Evolutionary conservation across 2,329 filamentous ascomycete species (phyloP).

Genomic region (Cyphellophora europaea): DNA sequence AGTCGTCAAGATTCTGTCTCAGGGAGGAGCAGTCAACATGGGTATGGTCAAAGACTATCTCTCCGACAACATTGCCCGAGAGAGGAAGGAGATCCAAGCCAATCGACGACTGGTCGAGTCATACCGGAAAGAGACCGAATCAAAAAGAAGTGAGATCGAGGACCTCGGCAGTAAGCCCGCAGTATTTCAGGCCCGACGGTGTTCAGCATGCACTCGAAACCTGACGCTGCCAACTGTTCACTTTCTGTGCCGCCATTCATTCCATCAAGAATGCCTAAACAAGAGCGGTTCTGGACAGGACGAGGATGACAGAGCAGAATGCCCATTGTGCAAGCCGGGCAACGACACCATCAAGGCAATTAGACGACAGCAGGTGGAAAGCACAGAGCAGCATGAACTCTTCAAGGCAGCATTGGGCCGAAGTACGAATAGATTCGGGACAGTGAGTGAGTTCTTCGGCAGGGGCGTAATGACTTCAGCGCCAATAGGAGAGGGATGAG

Average conservation of each 20-base stretch:
- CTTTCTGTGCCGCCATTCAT: slow-evolving; percentile 94
- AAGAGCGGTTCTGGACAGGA: slow-evolving; percentile 32
- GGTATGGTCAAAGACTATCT: slow-evolving; percentile 94
- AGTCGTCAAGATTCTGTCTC: slow-evolving; percentile 82
- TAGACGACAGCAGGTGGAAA: slow-evolving; percentile 74
- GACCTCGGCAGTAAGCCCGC: slow-evolving; percentile 71
- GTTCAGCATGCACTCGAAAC: slow-evolving; percentile 66
- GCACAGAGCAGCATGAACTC: slow-evolving; percentile 76
- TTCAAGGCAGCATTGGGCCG: slow-evolving; percentile 72
- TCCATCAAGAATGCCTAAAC: slow-evolving; percentile 85
- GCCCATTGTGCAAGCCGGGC: slow-evolving; percentile 71
- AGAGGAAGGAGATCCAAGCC: slow-evolving; percentile 73
- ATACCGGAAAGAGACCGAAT: slow-evolving; percentile 73
- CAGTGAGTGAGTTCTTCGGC: slow-evolving; percentile 89
- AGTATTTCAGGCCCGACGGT: slow-evolving; percentile 84
- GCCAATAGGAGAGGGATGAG: slow-evolving; percentile 9
- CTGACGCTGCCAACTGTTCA: slow-evolving; percentile 87
- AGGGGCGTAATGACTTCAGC: slow-evolving; percentile 67
- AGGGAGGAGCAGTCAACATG: slow-evolving; percentile 83
- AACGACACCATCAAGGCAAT: slow-evolving; percentile 87
- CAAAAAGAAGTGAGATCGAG: slow-evolving; percentile 67
- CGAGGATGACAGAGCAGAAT: slow-evolving; percentile 61
- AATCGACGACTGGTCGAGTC: slow-evolving; percentile 76
- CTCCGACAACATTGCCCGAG: slow-evolving; percentile 75
- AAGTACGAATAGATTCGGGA: slow-evolving; percentile 67